phyloP scores from a whole-genome alignment of 805 yeast genomes.

The Wickerhamomyces bisporus region DNA sequence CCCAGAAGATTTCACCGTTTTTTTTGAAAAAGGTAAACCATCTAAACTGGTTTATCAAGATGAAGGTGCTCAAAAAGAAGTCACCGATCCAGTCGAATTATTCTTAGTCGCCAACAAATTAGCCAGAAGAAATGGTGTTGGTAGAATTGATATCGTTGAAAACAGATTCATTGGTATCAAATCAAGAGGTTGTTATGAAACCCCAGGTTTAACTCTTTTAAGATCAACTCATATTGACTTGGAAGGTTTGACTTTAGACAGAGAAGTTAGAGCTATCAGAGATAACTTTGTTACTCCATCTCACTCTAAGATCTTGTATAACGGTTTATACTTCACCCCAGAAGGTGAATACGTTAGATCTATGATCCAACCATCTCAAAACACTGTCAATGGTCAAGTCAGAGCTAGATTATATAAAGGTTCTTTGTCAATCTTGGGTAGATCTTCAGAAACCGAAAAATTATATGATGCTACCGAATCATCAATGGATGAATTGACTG shows the following conservation, averaged over 20 bases:
- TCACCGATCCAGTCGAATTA: conserved; percentile 86
- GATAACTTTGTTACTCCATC: conserved; percentile 93
- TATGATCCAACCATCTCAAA: conserved; percentile 93
- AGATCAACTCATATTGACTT: conserved; percentile 93
- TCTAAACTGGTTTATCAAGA: conserved; percentile 63
- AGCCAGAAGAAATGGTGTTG: conserved; percentile 99
- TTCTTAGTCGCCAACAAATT: conserved; percentile 89
- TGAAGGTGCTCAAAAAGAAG: conserved; percentile 50
- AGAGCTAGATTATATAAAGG: conserved; percentile 95
- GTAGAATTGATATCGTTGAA: conserved; percentile 98
- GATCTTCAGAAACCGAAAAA: conserved; percentile 93
- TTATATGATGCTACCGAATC: conserved; percentile 97
- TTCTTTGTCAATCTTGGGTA: conserved; percentile 74
- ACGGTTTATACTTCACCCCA: conserved; percentile 97
- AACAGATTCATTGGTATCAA: conserved; percentile 98
- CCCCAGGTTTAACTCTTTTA: conserved; percentile 94
- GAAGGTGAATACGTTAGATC: conserved; percentile 94
- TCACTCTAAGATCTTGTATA: conserved; percentile 86
- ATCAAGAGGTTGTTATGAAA: conserved; percentile 99
- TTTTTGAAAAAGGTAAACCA: conserved; percentile 84
- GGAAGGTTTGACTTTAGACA: conserved; percentile 94
- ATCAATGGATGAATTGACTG: conserved; percentile 98
- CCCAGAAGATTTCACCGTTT: conserved; percentile 85
- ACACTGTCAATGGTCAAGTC: conserved; percentile 92
- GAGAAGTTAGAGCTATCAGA: conserved; percentile 96